Base-by-base conservation (phyloP, 371 early-diverging fungal genomes). In the Lichtheimia corymbifera region DNA sequence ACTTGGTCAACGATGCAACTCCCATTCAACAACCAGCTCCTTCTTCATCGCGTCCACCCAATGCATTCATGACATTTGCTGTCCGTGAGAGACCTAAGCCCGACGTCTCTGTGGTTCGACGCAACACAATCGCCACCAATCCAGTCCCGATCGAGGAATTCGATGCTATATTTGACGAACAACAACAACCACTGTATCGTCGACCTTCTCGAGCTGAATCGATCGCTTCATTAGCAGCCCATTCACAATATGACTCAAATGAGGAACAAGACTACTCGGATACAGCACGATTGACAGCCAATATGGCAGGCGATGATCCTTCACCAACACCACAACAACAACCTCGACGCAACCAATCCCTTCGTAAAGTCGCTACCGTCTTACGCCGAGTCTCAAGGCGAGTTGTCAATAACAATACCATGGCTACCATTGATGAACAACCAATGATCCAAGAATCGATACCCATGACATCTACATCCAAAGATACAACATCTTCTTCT, bases 251-350 rank as follows among this genome's bases (percentile, higher is more conserved):
- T 17, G 53, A 53, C 44, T 45, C 52, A 12, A 58, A 14, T 5
- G 53, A 56, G 12, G 70, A 74, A 28, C 63, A 64, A 14, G 69
- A 71, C 18, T 72, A 73, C 50, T 71, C 79, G 35, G 79, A 78
- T 53, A 78, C 75, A 5, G 75, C 79, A 1, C 18, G 72, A 50
- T 59, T 78, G 17, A 78, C 79, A 24, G 58, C 65, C 12, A 70
- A 78, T 28, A 68, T 62, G 20, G 70, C 70, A 15, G 63, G 55
- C 4, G 52, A 64, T n/a, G 59, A 59, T 45, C 53, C 53, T 1
- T 40, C 54, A 24, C 44, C 55, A 49, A 17, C 59, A 22, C 28
- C 52, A 28, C 40, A 52, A 22, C 6, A 18, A 25, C 54, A 30
- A 50, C 28, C 50, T 15, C 59, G 55, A 25, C 55, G 64, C 4